A percentile compares a stretch with the other conserved stretches of the same genome.
Evolutionary conservation across 768 basidiomycete species (phyloP).

Genomic region (Suillus tomentosus): DNA sequence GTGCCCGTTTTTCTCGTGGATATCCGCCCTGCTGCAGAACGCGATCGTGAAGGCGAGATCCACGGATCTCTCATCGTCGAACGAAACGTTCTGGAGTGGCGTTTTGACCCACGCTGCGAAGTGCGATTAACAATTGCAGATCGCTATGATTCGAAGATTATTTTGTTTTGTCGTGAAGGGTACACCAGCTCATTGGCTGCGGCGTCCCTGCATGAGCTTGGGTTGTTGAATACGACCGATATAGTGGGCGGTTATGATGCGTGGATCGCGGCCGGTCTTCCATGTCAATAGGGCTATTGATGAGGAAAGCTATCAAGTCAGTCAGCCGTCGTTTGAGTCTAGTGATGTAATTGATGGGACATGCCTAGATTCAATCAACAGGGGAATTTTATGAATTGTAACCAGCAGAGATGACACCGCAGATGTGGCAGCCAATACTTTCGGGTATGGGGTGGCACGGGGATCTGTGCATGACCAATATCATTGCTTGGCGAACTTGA

Average conservation of each 20-base stretch:
- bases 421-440: too few species aligned
- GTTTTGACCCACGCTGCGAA: constrained; percentile 69
- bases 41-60: constrained; percentile 58
- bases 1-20: constrained; percentile 77
- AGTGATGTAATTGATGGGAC: constrained; percentile 9
- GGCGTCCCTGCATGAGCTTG: constrained; percentile 65
- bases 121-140: constrained; percentile 66
- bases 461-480: neutral
- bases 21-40: constrained; percentile 67
- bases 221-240: constrained; percentile 74
- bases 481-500: neutral
- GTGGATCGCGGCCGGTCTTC: constrained; percentile 69
- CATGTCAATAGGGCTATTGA: constrained; percentile 43
- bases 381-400: neutral
- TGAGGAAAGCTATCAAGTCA: constrained; percentile 31
- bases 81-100: constrained; percentile 78
- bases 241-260: constrained; percentile 73
- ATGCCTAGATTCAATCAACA: neutral
- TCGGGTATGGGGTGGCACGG: too few species aligned
- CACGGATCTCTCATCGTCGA: constrained; percentile 71
- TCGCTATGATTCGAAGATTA: constrained; percentile 72
- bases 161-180: constrained; percentile 76
- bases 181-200: constrained; percentile 74
- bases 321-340: constrained; percentile 25
- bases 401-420: neutral